Conservation (phyloP, 1,284 basidiomycete genomes). For the Apiotrichum mycotoxinovorans region DNA sequence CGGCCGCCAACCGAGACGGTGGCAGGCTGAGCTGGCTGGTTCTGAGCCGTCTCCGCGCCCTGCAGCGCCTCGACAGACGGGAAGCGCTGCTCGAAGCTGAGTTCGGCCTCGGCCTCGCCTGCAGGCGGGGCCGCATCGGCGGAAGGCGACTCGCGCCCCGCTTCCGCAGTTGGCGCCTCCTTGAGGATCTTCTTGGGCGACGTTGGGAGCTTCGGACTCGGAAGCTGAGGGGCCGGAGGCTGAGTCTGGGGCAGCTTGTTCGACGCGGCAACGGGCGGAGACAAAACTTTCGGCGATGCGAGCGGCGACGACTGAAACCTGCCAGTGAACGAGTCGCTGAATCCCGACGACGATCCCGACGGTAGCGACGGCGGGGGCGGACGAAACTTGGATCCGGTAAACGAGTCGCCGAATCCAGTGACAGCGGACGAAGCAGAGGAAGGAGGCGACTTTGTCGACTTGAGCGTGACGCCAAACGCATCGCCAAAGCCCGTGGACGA, state of each 20-base stretch:
- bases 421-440: slow-evolving; percentile 5
- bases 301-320: not conserved
- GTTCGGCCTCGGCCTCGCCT: slow-evolving; percentile 23
- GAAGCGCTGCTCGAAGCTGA: slow-evolving; percentile 44
- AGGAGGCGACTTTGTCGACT: slow-evolving; percentile 1
- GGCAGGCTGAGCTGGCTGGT: not conserved
- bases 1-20: not conserved
- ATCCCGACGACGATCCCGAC: not conserved
- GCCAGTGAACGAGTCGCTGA: slow-evolving; percentile 5
- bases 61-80: slow-evolving; percentile 43
- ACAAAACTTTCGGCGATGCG: too few species aligned
- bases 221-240: not conserved
- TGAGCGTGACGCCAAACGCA: slow-evolving; percentile 25
- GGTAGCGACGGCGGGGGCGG: slow-evolving; percentile 3
- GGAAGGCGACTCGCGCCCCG: slow-evolving; percentile 3
- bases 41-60: not conserved
- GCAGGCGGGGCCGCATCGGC: too few species aligned
- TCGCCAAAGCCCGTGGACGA: slow-evolving; percentile 26
- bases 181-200: not conserved
- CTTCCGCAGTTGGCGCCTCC: not conserved
- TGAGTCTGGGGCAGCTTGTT: not conserved
- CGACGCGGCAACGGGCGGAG: not conserved
- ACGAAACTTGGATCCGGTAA: not conserved
- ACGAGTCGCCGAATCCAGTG: slow-evolving; percentile 19
- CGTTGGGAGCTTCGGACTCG: not conserved